Evolutionary conservation across 257 asterid genomes (phyloP), one percentile per base, ranked within the genome.

Genomic region (Gentiana dahurica): DNA sequence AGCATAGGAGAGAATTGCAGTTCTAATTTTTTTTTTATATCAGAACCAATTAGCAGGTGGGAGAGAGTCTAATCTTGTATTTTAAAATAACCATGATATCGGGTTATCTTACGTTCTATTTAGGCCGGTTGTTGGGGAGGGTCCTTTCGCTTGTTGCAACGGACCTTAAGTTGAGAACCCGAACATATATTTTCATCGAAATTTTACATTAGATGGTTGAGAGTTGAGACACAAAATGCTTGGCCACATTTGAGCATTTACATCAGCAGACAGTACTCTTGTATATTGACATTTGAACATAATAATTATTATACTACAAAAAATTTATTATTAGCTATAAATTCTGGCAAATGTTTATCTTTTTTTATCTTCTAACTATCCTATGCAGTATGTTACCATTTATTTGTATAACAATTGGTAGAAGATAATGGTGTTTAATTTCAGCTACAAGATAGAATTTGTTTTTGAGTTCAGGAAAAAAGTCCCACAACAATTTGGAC

Each of bases 201-300:
- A 62, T 54, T 54, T 67, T 38, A 5, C 54, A 32, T 38, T 10
- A 49, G 49, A 50, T 45, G 54, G 61, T 47, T 49, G 15, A 53
- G 50, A 54, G 61, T 47, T 49, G 15, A 53, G 50, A 54, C 66
- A 54, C 53, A 54, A 60, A 33, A 49, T 41, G 15, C 49, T 48
- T 62, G 52, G 55, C 62, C 34, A 34, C 33, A 45, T 37, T 5
- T 46, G 66, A 48, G 57, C 61, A 47, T 41, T 57, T 50, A 38
- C 49, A 2, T 15, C 58, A 36, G 47, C 33, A 9, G 49, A 24
- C 24, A 24, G 34, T 57, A 33, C 53, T 60, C 50, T 35, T 61
- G 68, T 61, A 51, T 44, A 51, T 56, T 48, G 51, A 44, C 51
- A 35, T 47, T 36, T 58, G 47, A 58, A 51, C 58, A 55, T 64